Base-by-base conservation (phyloP, 345 rosid species). In the Brassica carinata region DNA sequence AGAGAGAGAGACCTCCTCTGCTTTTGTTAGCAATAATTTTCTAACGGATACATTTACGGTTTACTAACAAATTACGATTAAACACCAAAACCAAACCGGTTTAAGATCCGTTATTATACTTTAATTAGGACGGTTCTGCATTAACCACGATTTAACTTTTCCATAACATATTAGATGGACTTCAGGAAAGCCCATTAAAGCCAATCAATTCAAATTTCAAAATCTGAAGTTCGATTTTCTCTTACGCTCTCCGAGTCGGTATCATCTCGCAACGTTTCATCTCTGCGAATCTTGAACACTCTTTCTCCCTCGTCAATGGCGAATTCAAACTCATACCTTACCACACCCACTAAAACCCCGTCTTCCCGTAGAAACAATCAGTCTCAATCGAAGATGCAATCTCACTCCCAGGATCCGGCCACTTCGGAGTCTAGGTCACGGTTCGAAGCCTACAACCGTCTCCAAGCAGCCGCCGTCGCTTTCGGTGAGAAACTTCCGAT, bases 401-500 rank as follows among this genome's bases (percentile, higher is more conserved):
- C 82, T 53, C 76, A 66, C 2, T 40, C 84, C 45, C 79, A 74
- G 29, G 64, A 63, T 73, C 81, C 85, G 0, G 17, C 87, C 33
- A 57, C 78, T n/a, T 53, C 86, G 0, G 81, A 82, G 38, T 40
- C 87, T 18, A 75, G 77, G 64, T 86, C 94, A 40, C 89, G 99
- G 69, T 92, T 96, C 76, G 98, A 96, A 82, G 98, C 96, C 14
- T 96, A 96, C 82, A 96, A 92, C 73, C 94, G 97, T 61, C 88
- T 96, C n/a, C 99, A 96, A 63, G 96, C 98, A 0, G 95, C 92
- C 6, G 97, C 97, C 0, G 99, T 96, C 8, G 99, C 98, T 40
- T 93, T 96, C 81, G 99, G 99, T 0, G 99, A 96, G 88, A 92
- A 92, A 79, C 94, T 96, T 48, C 98, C 98, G 1, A 96, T 96